A percentile compares a stretch with the other conserved stretches of the same genome.
phyloP scores from a whole-genome alignment of 345 rosid species.

The Ceriops decandra region DNA sequence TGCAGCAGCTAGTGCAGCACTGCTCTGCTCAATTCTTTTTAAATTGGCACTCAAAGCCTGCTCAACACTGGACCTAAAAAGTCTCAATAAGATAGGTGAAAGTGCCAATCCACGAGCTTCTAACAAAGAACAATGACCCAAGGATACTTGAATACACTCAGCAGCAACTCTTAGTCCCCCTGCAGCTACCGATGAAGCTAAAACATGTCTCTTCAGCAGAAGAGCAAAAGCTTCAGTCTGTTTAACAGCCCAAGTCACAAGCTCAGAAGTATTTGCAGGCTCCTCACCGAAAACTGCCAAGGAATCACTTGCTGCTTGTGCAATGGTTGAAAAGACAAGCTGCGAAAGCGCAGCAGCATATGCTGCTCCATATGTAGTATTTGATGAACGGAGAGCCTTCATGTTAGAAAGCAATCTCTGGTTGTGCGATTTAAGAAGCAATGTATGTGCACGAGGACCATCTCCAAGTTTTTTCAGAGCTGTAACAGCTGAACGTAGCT shows the following conservation, averaged over 20 bases:
- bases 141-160: conserved; percentile 64
- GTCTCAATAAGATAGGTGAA: conserved; percentile 67
- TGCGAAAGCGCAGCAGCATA: conserved; percentile 65
- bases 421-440: conserved; percentile 65
- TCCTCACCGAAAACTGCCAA: conserved; percentile 73
- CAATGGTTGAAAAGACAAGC: conserved; percentile 74
- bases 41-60: conserved; percentile 60
- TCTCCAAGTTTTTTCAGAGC: conserved; percentile 82
- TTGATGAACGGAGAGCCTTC: conserved; percentile 51
- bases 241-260: conserved; percentile 92
- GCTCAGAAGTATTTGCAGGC: conserved; percentile 79
- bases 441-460: conserved; percentile 69
- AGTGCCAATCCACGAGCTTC: conserved; percentile 88
- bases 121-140: conserved; percentile 69
- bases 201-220: conserved; percentile 57
- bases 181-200: conserved; percentile 75
- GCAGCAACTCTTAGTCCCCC: conserved; percentile 68
- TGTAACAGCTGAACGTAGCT: conserved; percentile 63
- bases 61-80: conserved; percentile 59
- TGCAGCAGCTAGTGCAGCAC: conserved; percentile 75
- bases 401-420: conserved; percentile 49
- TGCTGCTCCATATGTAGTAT: conserved; percentile 48
- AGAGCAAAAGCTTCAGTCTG: conserved; percentile 58
- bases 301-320: conserved; percentile 79
- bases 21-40: conserved; percentile 71